phyloP scores from a whole-genome alignment of 257 asterid genomes.

The Cinchona pubescens region DNA sequence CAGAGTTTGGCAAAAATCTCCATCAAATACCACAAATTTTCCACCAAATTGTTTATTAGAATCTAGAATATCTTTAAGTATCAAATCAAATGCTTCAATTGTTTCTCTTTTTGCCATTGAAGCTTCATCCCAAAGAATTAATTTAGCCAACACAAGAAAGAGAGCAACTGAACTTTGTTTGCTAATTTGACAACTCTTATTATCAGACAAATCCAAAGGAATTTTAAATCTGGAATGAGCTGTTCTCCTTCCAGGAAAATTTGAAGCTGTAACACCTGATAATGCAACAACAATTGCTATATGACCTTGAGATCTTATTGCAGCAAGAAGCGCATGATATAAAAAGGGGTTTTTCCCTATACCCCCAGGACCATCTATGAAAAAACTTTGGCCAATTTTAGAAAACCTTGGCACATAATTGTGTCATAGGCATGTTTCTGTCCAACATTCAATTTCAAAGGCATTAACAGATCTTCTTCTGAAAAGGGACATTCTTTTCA shows the following conservation, averaged over 20 bases:
- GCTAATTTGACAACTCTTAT: not conserved
- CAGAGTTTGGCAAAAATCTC: too few relatives aligned
- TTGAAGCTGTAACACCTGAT: not conserved
- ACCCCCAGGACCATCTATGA: conserved; percentile 5
- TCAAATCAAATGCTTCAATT: not conserved
- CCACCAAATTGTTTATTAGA: not conserved
- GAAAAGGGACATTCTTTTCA: too few relatives aligned
- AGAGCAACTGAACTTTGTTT: not conserved
- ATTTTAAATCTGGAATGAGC: not conserved
- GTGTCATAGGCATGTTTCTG: not conserved
- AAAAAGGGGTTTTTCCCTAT: not conserved
- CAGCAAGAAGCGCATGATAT: not conserved
- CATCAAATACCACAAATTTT: too few relatives aligned
- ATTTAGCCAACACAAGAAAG: not conserved
- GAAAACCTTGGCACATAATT: too few relatives aligned
- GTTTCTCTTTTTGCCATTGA: conserved; percentile 1
- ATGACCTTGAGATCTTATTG: not conserved
- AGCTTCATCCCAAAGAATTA: too few relatives aligned
- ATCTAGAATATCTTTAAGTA: not conserved
- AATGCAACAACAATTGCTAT: conserved; percentile 2
- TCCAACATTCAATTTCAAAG: not conserved
- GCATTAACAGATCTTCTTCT: not conserved
- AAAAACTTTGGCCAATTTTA: not conserved
- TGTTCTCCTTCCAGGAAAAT: not conserved
- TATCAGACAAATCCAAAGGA: not conserved